A percentile compares a stretch with the other conserved stretches of the same genome.
phyloP scores from a whole-genome alignment of 441 rosid species.

The Pelargonium australe region DNA sequence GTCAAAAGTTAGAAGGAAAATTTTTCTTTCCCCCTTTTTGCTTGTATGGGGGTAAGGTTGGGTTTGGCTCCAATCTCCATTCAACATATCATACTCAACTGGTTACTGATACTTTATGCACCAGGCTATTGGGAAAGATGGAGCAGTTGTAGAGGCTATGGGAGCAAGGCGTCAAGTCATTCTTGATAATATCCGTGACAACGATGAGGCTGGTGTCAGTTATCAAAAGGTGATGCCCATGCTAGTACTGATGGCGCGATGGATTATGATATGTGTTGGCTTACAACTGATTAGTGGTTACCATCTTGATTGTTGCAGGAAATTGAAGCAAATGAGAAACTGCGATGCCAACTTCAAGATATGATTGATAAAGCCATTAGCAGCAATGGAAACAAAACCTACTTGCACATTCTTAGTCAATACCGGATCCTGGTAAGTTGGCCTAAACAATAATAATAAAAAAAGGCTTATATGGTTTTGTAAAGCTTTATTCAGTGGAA shows the following conservation, averaged over 20 bases:
- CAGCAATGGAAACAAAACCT: constrained; percentile 72
- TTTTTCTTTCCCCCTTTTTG: background rate
- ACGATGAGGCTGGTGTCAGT: constrained; percentile 79
- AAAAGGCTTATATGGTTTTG: constrained; percentile 4
- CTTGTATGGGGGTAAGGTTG: background rate
- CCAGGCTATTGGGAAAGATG: constrained; percentile 64
- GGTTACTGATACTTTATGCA: constrained; percentile 3
- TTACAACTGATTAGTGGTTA: background rate
- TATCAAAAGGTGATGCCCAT: constrained; percentile 57
- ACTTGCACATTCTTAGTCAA: constrained; percentile 78
- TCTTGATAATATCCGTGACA: constrained; percentile 94
- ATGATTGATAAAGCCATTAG: constrained; percentile 82
- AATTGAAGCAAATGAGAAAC: constrained; percentile 76
- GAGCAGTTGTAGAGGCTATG: constrained; percentile 48
- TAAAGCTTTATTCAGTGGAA: constrained; percentile 15
- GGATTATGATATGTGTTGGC: constrained; percentile 9
- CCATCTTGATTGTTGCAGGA: constrained; percentile 41
- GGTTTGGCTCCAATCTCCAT: background rate
- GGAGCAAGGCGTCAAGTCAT: constrained; percentile 73
- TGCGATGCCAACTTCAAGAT: constrained; percentile 61
- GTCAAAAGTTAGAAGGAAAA: background rate
- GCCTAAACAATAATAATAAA: constrained; percentile 6
- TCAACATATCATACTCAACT: background rate
- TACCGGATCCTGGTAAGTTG: constrained; percentile 83
- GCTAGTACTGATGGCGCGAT: constrained; percentile 9